Base-by-base conservation (phyloP, 2,329 filamentous ascomycete species). In the Verticillium dahliae region DNA sequence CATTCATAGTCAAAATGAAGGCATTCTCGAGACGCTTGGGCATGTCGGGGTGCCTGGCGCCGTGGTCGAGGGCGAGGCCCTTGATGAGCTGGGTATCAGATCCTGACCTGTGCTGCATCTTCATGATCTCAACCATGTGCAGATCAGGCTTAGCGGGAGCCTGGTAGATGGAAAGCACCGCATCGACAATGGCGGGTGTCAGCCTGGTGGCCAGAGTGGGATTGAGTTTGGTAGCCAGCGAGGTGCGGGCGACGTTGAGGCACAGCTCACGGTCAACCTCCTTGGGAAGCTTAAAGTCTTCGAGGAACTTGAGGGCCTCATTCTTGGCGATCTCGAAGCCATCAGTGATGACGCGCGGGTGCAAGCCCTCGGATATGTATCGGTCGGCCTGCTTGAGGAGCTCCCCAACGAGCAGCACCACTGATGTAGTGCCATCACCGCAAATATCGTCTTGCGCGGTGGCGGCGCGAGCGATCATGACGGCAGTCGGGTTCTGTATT, bases 71-170 rank as follows among this genome's bases (percentile, higher is more conserved):
- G 10, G 92, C 95, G 62, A 99, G 83, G 63, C 95, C 95, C 67
- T 90, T 88, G 75, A 99, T 97, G 63, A 99, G 86, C 76, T 97
- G 92, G 62, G 95, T 99, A 76, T 99, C 95, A 37, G 95, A 91
- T 62, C 94, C 93, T 59, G 91, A 92, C 69, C 94, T 90, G 81
- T 99, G 95, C 80, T 99, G 95, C 94, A 99, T 98, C 76, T 96
- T 98, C 95, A 99, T 99, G 71, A 99, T 98, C 79, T 99, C 95
- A 68, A 99, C 85, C 95, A 99, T 99, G 81, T 98, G 94, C 72
- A 99, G 78, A 78, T 99, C 95, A 61, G 96, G 96, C 81, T 98
- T 98, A 65, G 86, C 87, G 33, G 91, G 91, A 18, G 91, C 81
- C 75, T 92, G 85, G 81, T 97, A 93, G 75, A 99, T 99, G 66